Evolutionary conservation across 179 eudicot species (phyloP), one percentile per base, ranked within the genome.

Genomic region (Silene vulgaris): DNA sequence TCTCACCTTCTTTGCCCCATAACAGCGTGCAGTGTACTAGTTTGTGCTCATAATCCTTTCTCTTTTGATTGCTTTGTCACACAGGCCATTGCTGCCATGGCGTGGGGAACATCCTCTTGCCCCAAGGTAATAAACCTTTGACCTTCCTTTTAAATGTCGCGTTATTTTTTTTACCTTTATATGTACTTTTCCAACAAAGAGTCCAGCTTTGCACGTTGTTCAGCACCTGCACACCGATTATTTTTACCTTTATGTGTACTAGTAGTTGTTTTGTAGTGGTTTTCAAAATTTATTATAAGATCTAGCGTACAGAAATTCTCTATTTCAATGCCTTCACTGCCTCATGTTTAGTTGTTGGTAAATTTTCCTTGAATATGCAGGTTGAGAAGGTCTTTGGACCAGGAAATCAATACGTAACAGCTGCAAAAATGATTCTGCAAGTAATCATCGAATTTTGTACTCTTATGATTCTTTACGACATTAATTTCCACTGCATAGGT

Each of bases 41-140:
- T 17, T 76, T 29, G 19, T 72, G 35, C 9, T 73, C 30, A 6
- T 77, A 26, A 21, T 56, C 26, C 50, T 13, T 5, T 54, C 14
- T 69, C 29, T 68, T 69, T n/a, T 65, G 52, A n/a, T 67, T 76
- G 28, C 32, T 77, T 52, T 71, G 79, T 84, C 37, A 32, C 81
- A 79, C 80, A 93, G 98, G 99, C 99, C 40, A 93, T 96, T 77
- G 77, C 97, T 84, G 99, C 99, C 81, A 93, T 96, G 99, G 98
- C 99, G 48, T 96, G 99, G 99, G 99, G 99, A 62, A 96, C 99
- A 20, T 73, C 88, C 16, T 90, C 98, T 63, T 96, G 99, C 81
- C 99, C 99, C 37, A 96, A 96, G 99, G 99, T 96, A 86, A 50
- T 57, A 37, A 50, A 40, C 20, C 8, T 40, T 28, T 50, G 57